A percentile compares a stretch with the other conserved stretches of the same genome.
phyloP scores from a whole-genome alignment of 257 asterid genomes.

The Linaria vulgaris region DNA sequence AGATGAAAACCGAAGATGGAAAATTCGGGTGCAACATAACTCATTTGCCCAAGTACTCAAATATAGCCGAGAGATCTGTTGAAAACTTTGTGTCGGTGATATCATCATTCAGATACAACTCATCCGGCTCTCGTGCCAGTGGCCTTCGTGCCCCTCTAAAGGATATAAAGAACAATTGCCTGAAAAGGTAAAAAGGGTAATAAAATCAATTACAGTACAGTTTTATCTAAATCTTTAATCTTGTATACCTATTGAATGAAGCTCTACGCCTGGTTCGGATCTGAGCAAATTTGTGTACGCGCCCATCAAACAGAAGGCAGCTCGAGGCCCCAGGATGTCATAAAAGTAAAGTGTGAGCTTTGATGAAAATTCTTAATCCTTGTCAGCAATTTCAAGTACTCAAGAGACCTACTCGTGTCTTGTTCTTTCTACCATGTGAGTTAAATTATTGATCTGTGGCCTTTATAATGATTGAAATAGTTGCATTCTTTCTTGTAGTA shows the following conservation, averaged over 20 bases:
- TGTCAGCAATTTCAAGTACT: neutral
- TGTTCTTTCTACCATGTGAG: neutral
- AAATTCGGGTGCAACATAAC: constrained; percentile 68
- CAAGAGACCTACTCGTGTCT: neutral
- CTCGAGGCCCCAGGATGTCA: constrained; percentile 29
- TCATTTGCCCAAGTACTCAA: constrained; percentile 69
- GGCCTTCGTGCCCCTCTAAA: constrained; percentile 95
- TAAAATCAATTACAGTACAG: too few species aligned
- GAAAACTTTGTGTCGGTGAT: constrained; percentile 72
- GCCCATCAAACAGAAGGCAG: constrained; percentile 36
- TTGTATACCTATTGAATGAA: constrained; percentile 23
- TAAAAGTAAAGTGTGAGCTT: constrained; percentile 28
- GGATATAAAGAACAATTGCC: constrained; percentile 61
- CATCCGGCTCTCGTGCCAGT: constrained; percentile 85
- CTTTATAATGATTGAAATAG: constrained; percentile 3
- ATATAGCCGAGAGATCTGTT: constrained; percentile 83
- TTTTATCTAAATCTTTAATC: too few species aligned
- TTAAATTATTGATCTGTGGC: neutral
- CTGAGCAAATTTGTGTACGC: constrained; percentile 44
- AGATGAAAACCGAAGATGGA: constrained; percentile 35
- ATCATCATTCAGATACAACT: constrained; percentile 73
- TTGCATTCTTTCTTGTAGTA: neutral
- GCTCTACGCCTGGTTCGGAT: constrained; percentile 39
- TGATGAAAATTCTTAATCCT: neutral
- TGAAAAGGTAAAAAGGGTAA: constrained; percentile 43